Percentiles rank a stretch among this genome's conserved stretches.
Conservation (phyloP, 2,329 filamentous ascomycete species). For the Colletotrichum musicola region DNA sequence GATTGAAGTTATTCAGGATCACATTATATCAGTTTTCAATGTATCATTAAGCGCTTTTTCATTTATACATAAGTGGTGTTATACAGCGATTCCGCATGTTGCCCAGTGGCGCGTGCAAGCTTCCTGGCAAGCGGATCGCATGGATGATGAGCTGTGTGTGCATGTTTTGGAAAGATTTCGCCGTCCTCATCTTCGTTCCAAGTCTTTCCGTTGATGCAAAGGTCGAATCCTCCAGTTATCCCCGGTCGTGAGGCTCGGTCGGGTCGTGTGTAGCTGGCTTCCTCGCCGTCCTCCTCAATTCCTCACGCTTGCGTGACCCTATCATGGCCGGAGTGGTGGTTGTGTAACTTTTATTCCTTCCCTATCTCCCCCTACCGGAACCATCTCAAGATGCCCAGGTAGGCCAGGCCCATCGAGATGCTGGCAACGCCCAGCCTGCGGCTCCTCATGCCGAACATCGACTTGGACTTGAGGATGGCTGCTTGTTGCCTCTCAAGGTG, state of each 20-base stretch:
- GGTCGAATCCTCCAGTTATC: too few species aligned
- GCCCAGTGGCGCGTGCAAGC: background rate
- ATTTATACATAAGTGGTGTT: conserved; percentile 9
- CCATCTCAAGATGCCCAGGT: conserved; percentile 78
- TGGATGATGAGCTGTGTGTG: background rate
- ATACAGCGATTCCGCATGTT: conserved; percentile 19
- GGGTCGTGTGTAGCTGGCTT: background rate
- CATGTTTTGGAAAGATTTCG: background rate
- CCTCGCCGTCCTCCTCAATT: background rate
- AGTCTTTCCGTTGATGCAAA: too few species aligned
- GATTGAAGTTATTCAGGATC: background rate
- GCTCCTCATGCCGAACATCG: conserved; percentile 79
- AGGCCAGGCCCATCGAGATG: conserved; percentile 76
- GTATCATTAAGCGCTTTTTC: background rate
- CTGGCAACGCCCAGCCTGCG: conserved; percentile 75
- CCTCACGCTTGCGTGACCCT: background rate
- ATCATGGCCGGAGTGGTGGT: conserved; percentile 21
- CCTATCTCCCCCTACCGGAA: conserved; percentile 61
- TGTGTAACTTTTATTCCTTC: background rate
- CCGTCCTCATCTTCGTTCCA: too few species aligned
- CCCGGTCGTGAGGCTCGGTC: too few species aligned
- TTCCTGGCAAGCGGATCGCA: background rate
- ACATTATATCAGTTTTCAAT: background rate
- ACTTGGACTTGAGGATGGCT: conserved; percentile 76
- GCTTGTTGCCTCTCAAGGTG: conserved; percentile 77